Percentiles rank a stretch among this genome's conserved stretches.
These are phyloP conservation scores for Phytophthora cryptogea DNA, from an alignment of 352 stramenopile species.

Conservation along the genomic window DNA sequence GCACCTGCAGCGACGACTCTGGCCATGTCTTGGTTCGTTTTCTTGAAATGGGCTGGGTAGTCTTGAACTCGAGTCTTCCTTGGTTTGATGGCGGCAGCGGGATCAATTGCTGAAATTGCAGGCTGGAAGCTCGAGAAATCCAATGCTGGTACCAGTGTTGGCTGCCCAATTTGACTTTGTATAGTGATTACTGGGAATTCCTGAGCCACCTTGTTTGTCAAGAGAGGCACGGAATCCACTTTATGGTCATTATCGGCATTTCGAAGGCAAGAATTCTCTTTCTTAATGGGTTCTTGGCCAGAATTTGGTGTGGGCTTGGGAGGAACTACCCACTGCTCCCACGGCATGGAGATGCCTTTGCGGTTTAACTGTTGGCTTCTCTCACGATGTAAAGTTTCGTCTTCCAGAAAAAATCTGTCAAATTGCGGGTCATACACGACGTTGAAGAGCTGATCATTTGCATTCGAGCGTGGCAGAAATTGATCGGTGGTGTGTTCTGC, in stretches of 20 bases:
- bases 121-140: slow-evolving; percentile 20
- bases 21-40: slow-evolving; percentile 11
- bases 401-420: slow-evolving; percentile 56
- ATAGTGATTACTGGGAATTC: neutral
- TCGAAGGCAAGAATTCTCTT: no score
- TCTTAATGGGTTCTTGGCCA: neutral
- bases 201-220: neutral
- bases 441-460: slow-evolving; percentile 25
- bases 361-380: neutral
- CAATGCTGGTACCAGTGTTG: slow-evolving; percentile 4
- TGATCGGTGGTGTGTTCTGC: neutral
- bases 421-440: slow-evolving; percentile 52
- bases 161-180: neutral
- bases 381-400: slow-evolving; percentile 18
- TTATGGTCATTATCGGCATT: no score
- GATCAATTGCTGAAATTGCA: no score
- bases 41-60: slow-evolving; percentile 44
- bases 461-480: neutral
- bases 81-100: slow-evolving; percentile 6
- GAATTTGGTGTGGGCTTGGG: slow-evolving; percentile 28
- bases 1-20: slow-evolving; percentile 6
- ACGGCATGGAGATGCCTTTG: slow-evolving; percentile 32
- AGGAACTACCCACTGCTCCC: slow-evolving; percentile 44
- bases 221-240: neutral
- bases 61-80: slow-evolving; percentile 39